phyloP scores from a whole-genome alignment of 2,329 filamentous ascomycete genomes.

The Thielaviopsis euricoi region DNA sequence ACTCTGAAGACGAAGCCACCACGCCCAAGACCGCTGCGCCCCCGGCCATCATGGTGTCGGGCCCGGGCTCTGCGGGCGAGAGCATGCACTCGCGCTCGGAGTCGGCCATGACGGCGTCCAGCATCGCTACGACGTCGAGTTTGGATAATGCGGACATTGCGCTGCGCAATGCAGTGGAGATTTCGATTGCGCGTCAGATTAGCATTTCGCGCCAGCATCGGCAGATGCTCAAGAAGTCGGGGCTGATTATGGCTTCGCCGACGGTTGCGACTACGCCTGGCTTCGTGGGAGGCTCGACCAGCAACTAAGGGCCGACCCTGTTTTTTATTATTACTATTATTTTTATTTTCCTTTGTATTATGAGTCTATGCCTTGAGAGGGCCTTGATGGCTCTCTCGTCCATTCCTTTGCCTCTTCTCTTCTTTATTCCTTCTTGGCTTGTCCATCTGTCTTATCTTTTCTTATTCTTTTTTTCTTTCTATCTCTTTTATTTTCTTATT shows the following conservation, averaged over 20 bases:
- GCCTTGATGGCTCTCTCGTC: neutral
- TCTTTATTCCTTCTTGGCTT: neutral
- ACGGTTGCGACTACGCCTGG: conserved; percentile 11
- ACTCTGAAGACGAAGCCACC: conserved; percentile 23
- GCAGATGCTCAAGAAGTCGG: conserved; percentile 27
- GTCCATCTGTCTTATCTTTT: neutral
- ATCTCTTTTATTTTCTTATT: neutral
- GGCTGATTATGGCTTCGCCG: conserved; percentile 9
- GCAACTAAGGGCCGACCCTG: conserved; percentile 1
- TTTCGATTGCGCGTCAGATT: conserved; percentile 53
- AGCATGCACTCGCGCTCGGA: conserved; percentile 15
- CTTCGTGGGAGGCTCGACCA: conserved; percentile 14
- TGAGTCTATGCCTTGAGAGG: conserved; percentile 1
- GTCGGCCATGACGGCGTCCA: conserved; percentile 20
- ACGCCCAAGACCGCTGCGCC: conserved; percentile 11
- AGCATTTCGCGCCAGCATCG: conserved; percentile 46
- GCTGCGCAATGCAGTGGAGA: conserved; percentile 40
- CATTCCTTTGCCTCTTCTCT: neutral
- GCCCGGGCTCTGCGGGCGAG: conserved; percentile 20
- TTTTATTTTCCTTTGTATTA: conserved; percentile 14
- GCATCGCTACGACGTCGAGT: conserved; percentile 19
- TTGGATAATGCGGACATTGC: conserved; percentile 25
- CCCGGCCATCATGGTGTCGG: conserved; percentile 25
- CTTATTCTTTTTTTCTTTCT: neutral
- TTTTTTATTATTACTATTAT: conserved; percentile 9